Percentiles rank a stretch among this genome's conserved stretches.
These are phyloP conservation scores for Hypoxylon intermedium DNA, from an alignment of 495 filamentous ascomycete species.

Conservation along the genomic window DNA sequence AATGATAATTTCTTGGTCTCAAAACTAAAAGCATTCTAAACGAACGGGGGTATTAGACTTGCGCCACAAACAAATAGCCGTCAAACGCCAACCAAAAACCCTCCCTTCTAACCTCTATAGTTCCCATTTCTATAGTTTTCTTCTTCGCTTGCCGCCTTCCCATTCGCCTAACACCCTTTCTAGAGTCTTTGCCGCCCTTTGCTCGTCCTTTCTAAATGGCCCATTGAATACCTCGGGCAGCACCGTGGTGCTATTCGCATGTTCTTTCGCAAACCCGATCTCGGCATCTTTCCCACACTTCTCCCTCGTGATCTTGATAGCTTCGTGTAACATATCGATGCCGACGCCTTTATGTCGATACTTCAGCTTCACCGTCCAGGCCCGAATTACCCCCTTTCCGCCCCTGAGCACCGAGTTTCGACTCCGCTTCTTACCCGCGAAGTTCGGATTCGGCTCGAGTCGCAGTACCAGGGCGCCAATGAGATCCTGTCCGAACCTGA, in stretches of 20 bases:
- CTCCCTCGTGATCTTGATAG: slow-evolving; percentile 63
- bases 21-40: slow-evolving; percentile 17
- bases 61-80: slow-evolving; percentile 18
- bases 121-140: slow-evolving; percentile 24
- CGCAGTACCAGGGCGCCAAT: slow-evolving; percentile 54
- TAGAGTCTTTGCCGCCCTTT: slow-evolving; percentile 58
- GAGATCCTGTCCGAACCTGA: slow-evolving; percentile 48
- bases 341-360: slow-evolving; percentile 76
- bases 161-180: slow-evolving; percentile 55
- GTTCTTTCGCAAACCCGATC: slow-evolving; percentile 70
- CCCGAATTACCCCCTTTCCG: slow-evolving; percentile 66
- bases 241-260: slow-evolving; percentile 70
- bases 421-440: slow-evolving; percentile 28
- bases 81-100: slow-evolving; percentile 31
- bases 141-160: slow-evolving; percentile 48
- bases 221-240: slow-evolving; percentile 67
- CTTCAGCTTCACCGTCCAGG: slow-evolving; percentile 73
- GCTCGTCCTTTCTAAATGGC: slow-evolving; percentile 63
- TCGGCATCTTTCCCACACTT: slow-evolving; percentile 62
- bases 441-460: slow-evolving; percentile 46
- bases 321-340: slow-evolving; percentile 69
- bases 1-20: slow-evolving; percentile 9
- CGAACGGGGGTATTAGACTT: slow-evolving; percentile 37
- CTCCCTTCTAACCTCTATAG: slow-evolving; percentile 3
- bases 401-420: slow-evolving; percentile 45